Conservation (phyloP, 2,329 filamentous ascomycete species). For the Epichloe uncinata region DNA sequence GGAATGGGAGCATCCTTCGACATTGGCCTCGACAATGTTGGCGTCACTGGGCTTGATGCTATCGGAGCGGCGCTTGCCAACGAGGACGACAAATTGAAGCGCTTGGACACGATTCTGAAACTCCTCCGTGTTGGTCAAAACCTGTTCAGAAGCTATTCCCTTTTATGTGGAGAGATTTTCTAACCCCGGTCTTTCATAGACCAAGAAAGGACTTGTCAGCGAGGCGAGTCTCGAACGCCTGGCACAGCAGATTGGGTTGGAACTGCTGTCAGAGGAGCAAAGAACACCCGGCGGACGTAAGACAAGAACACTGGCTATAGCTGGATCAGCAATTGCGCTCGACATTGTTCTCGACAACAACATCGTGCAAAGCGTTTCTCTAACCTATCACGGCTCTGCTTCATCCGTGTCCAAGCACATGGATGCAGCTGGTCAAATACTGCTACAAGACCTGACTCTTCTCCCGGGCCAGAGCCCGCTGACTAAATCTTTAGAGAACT, state of each 20-base stretch:
- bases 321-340: constrained; percentile 45
- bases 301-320: constrained; percentile 45
- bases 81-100: constrained; percentile 42
- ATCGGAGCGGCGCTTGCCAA: constrained; percentile 25
- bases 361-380: constrained; percentile 46
- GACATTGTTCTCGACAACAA: constrained; percentile 50
- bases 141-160: too few relatives aligned
- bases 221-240: constrained; percentile 63
- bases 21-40: constrained; percentile 37
- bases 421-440: constrained; percentile 48
- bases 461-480: constrained; percentile 46
- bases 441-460: constrained; percentile 51
- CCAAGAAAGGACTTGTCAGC: constrained; percentile 51
- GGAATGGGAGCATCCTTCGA: constrained; percentile 38
- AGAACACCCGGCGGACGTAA: constrained; percentile 33
- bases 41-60: constrained; percentile 32
- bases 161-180: background rate
- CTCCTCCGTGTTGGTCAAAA: constrained; percentile 31
- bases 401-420: constrained; percentile 46
- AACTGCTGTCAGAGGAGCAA: constrained; percentile 45
- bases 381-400: constrained; percentile 49
- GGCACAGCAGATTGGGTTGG: constrained; percentile 52
- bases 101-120: constrained; percentile 37
- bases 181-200: constrained; percentile 10
- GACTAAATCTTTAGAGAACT: constrained; percentile 57